Conservation (phyloP, 2,329 filamentous ascomycete genomes). For the Exophiala lecanii-corni region DNA sequence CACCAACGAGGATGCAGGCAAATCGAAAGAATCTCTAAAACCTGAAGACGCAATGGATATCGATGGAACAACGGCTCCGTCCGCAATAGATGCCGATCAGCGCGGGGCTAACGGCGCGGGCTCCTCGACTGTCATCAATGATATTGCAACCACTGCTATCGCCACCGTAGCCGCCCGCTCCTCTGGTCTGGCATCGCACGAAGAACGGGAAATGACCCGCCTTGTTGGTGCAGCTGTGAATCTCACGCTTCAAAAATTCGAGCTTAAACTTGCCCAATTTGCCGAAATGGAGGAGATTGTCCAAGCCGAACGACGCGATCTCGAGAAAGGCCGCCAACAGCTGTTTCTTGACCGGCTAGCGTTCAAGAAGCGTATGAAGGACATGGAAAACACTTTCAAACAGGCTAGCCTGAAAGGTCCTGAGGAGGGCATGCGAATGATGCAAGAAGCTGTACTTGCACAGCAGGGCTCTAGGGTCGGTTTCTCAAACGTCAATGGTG, state of each 20-base stretch:
- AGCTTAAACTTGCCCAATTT: conserved; percentile 94
- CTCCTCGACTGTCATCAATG: conserved; percentile 51
- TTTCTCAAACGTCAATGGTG: conserved; percentile 11
- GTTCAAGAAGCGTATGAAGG: conserved; percentile 81
- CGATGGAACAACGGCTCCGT: conserved; percentile 36
- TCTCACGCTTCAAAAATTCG: conserved; percentile 88
- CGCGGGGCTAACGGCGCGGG: conserved; percentile 46
- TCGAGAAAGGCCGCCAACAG: conserved; percentile 87
- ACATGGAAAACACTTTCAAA: conserved; percentile 69
- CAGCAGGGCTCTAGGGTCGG: conserved; percentile 15
- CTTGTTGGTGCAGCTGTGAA: conserved; percentile 91
- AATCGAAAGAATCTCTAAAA: conserved; percentile 38
- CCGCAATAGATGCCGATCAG: conserved; percentile 21
- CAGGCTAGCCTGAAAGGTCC: conserved; percentile 39
- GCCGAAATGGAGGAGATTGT: conserved; percentile 91
- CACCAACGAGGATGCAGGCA: conserved; percentile 48
- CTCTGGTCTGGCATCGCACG: conserved; percentile 84
- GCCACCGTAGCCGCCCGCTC: conserved; percentile 81
- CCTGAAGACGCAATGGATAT: conserved; percentile 59
- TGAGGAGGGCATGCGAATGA: conserved; percentile 33
- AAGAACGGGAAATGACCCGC: conserved; percentile 93
- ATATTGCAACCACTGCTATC: conserved; percentile 72
- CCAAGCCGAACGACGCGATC: conserved; percentile 84
- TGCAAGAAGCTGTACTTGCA: conserved; percentile 19
- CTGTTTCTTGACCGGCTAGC: conserved; percentile 87